phyloP scores from a whole-genome alignment of 345 rosid genomes.

The Lumnitzera littorea region DNA sequence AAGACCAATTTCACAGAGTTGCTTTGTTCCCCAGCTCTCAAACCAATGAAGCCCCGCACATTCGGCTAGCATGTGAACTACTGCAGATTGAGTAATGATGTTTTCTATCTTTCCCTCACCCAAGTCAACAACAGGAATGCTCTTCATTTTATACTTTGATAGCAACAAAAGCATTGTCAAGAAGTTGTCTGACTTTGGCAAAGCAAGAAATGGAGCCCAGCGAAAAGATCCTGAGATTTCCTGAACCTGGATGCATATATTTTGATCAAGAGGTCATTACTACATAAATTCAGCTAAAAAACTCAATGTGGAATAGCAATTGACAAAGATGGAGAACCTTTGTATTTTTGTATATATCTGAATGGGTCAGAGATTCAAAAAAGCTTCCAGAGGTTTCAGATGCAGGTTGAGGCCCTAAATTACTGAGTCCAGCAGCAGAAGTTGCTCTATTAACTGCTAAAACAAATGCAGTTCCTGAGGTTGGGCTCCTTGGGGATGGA shows the following conservation, averaged over 20 bases:
- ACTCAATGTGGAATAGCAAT: background rate
- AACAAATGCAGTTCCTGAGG: slow-evolving; percentile 45
- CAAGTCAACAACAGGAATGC: slow-evolving; percentile 79
- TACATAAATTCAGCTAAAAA: background rate
- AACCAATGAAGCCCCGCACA: slow-evolving; percentile 94
- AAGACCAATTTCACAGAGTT: slow-evolving; percentile 81
- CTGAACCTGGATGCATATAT: slow-evolving; percentile 50
- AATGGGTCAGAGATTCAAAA: slow-evolving; percentile 78
- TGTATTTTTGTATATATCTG: slow-evolving; percentile 70
- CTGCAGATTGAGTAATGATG: slow-evolving; percentile 88
- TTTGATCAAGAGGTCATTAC: slow-evolving; percentile 3
- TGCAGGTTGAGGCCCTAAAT: slow-evolving; percentile 66
- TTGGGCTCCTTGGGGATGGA: slow-evolving; percentile 71
- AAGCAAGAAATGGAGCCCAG: slow-evolving; percentile 99
- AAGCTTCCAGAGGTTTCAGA: slow-evolving; percentile 78
- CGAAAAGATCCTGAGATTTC: slow-evolving; percentile 96
- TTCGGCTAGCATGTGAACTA: slow-evolving; percentile 96
- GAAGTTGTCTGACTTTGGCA: slow-evolving; percentile 84
- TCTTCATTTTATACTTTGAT: slow-evolving; percentile 98
- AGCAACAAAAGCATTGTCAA: slow-evolving; percentile 90
- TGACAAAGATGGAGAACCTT: slow-evolving; percentile 34
- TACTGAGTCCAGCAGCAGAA: slow-evolving; percentile 30
- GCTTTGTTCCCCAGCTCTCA: slow-evolving; percentile 89
- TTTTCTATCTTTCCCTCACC: slow-evolving; percentile 74
- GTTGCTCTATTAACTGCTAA: slow-evolving; percentile 42